Evolutionary conservation across 345 rosid genomes (phyloP).

Genomic region (Tarenaya hassleriana): DNA sequence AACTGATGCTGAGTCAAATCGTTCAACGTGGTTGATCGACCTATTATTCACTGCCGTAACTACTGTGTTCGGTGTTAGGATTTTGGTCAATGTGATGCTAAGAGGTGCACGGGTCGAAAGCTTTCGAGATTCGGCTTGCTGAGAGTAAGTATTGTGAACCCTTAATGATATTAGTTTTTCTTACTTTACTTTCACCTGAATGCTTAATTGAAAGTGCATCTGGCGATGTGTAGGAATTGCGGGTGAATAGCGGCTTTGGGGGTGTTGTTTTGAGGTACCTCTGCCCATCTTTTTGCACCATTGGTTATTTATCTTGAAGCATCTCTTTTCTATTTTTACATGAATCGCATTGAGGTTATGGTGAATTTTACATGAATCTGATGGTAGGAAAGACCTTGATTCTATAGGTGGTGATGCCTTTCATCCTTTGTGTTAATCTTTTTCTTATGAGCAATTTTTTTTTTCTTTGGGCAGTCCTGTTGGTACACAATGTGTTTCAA

Average conservation of each 20-base stretch:
- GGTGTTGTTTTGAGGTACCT: conserved; percentile 81
- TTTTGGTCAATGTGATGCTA: conserved; percentile 94
- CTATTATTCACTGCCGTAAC: conserved; percentile 5
- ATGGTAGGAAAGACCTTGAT: conserved; percentile 1
- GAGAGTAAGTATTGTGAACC: conserved; percentile 70
- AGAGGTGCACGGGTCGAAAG: conserved; percentile 94
- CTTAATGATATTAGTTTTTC: background rate
- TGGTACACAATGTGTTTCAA: conserved; percentile 79
- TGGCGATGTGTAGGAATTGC: conserved; percentile 64
- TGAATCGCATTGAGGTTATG: no score
- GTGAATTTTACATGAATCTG: no score
- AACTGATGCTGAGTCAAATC: background rate
- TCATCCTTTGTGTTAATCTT: background rate
- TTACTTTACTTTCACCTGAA: conserved; percentile 1
- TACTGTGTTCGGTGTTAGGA: conserved; percentile 44
- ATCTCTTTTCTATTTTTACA: no score
- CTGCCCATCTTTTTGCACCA: background rate
- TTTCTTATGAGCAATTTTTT: conserved; percentile 1
- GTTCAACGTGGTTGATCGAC: background rate
- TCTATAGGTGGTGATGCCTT: background rate
- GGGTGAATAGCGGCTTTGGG: conserved; percentile 71
- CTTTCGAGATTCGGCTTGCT: conserved; percentile 79
- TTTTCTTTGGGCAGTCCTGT: conserved; percentile 61
- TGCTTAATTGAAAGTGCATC: background rate
- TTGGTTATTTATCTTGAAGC: no score